Base-by-base conservation (phyloP, 352 stramenopile species). In the Globisporangium uncinulatum region DNA sequence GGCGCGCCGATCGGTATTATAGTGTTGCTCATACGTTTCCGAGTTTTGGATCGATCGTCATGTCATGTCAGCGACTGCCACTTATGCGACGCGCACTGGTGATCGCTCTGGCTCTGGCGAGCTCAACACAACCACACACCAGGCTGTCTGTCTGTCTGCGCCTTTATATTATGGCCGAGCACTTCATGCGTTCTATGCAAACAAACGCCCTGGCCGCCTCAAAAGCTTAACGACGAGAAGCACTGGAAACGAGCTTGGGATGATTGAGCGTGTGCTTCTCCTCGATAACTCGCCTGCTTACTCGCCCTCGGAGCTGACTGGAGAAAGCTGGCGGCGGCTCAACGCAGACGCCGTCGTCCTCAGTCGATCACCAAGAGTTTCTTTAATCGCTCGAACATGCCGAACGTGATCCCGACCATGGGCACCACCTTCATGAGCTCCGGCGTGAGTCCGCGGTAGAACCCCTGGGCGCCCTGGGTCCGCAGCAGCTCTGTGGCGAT, bases 401-500 rank as follows among this genome's bases (percentile, higher is more conserved):
- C 83, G 56, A 99, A 99, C 50, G 97, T 98, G 55, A 97, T 98
- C 19, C 91, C 91, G 41, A 99, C 95, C 92, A 98, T 98, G 6
- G 95, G 95, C 54, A 98, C 86, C 19, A 99, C 95, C 66, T 99
- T 99, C 76, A 99, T 86, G 54, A 98, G 72, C 73, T 99, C 95
- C 7, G 94, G 93, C 34, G 87, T 92, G 57, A 99, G 65, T 14
- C 87, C 87, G 19, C 87, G 81, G 63, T 96, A 96, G 56, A 96
- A 93, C 55, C 87, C 87, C 42, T 71, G 69, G 45, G 90, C 44
- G 41, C 86, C 86, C 58, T 95, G 80, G 32, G 86, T 80, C 8
- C 59, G 57, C 45, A 76, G 87, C 24, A 95, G 66, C 41, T 92
- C 83, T 19, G 65, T 66, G 31, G 83, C 79, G 62, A 95, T 93